These are phyloP conservation scores for Puccinia horiana DNA, from an alignment of 1,284 basidiomycete genomes.

Conservation along the genomic window DNA sequence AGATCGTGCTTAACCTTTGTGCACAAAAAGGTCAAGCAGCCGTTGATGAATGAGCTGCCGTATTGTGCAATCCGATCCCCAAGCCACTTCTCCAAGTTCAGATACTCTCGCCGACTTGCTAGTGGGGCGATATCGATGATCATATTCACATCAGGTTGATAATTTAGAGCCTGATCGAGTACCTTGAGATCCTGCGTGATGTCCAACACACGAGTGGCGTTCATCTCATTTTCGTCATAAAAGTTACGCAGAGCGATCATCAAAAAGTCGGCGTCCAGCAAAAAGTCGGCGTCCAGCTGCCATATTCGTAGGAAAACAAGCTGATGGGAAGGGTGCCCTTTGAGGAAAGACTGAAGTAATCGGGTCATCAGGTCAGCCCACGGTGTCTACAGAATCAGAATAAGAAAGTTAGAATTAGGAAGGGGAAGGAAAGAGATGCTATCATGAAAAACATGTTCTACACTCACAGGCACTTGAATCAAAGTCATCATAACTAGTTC, in stretches of 20 bases:
- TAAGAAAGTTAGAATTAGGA: too few relatives aligned
- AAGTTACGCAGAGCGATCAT: conserved; percentile 84
- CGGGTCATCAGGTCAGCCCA: conserved; percentile 89
- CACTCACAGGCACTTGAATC: conserved; percentile 68
- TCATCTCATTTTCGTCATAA: conserved; percentile 86
- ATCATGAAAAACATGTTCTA: neutral
- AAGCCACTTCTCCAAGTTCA: conserved; percentile 96
- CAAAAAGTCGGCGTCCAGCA: too few relatives aligned
- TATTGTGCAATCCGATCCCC: conserved; percentile 78
- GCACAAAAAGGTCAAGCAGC: conserved; percentile 82
- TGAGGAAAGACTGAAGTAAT: conserved; percentile 84
- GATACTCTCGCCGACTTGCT: conserved; percentile 85
- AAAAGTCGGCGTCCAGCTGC: conserved; percentile 81
- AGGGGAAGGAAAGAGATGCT: neutral
- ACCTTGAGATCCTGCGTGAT: conserved; percentile 87
- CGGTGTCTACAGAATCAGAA: conserved; percentile 65
- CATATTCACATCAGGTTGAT: conserved; percentile 62
- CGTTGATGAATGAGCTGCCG: conserved; percentile 80
- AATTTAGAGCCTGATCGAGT: conserved; percentile 29
- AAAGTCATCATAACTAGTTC: conserved; percentile 92
- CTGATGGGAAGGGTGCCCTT: conserved; percentile 87
- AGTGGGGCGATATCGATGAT: conserved; percentile 89
- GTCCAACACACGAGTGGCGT: conserved; percentile 90
- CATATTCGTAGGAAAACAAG: conserved; percentile 95
- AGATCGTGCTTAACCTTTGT: conserved; percentile 86